Base-by-base conservation (phyloP, 2,329 filamentous ascomycete genomes). In the Fusarium circinatum region DNA sequence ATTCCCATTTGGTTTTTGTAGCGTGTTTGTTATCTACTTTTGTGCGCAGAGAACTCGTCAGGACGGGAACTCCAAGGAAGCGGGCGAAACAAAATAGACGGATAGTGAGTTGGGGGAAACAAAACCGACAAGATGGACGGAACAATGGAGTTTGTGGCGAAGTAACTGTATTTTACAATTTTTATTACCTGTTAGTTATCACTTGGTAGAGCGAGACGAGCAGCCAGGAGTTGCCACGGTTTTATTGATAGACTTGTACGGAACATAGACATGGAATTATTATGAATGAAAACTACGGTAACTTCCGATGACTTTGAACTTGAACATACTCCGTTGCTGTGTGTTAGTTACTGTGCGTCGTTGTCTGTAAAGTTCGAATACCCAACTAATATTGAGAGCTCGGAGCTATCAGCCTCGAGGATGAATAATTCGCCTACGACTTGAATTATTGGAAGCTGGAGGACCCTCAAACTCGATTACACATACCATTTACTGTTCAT, bases 11-110 rank as follows among this genome's bases (percentile, higher is more conserved):
- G 55, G 49, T 52, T 71, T 68, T 55, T 56, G 32, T 55, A 74
- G 71, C 71, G 55, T 71, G 61, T 68, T 71, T 68, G 49, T 60
- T 55, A 47, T 49, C 34, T 71, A 48, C 42, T 71, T 49, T 54
- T 42, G n/a, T 70, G 51, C 39, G 49, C 38, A 55, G 67, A 68
- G 49, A 56, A 52, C 58, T 49, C 71, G 68, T 64, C 68, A 61
- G 63, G 68, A 65, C 63, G 70, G 59, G 68, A 39, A 44, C 41
- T 68, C 48, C 38, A 58, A 58, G 38, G 65, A 34, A 56, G 55
- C 41, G 44, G 44, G 57, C 34, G 66, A 70, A 68, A 56, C 41
- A 75, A 74, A 69, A 74, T 74, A 75, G 71, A 74, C 71, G 64
- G 62, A 65, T 48, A 56, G 56, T 47, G 64, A 54, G 58, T 44